Conservation (phyloP, 2,329 filamentous ascomycete species). For the Phyllosticta citribraziliensis region DNA sequence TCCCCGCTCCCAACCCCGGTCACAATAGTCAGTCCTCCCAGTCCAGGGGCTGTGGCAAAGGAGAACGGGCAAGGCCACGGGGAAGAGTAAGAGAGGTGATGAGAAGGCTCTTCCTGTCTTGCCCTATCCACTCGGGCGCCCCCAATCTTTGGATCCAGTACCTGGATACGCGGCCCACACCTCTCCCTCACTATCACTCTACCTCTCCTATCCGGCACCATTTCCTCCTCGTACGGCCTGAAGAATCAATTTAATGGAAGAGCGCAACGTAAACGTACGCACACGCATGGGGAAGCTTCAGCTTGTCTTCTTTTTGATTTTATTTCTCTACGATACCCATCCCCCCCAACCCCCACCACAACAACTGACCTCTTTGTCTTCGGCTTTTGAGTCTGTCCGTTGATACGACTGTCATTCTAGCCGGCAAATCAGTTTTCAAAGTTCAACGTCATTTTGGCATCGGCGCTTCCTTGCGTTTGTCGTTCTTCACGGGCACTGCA, state of each 20-base stretch:
- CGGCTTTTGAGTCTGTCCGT: neutral
- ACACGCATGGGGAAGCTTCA: neutral
- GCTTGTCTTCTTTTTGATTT: neutral
- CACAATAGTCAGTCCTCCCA: constrained; percentile 28
- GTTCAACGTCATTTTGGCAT: neutral
- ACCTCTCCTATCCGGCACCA: neutral
- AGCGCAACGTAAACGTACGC: neutral
- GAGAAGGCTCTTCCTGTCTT: neutral
- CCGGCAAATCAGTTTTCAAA: neutral
- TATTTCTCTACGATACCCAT: neutral
- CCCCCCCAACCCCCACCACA: neutral
- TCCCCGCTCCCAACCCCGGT: constrained; percentile 19
- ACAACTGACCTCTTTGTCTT: neutral
- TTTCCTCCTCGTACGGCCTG: neutral
- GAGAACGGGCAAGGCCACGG: neutral
- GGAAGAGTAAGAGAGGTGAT: neutral
- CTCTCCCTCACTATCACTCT: neutral
- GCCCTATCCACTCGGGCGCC: neutral
- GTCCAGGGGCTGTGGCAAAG: constrained; percentile 15
- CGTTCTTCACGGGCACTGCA: neutral
- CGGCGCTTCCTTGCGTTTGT: neutral
- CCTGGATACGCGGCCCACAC: neutral
- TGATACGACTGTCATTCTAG: neutral
- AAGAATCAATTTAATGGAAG: neutral
- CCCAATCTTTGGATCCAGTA: neutral